These are phyloP conservation scores for Ophiocordyceps camponoti-leonardi DNA, from an alignment of 2,329 filamentous ascomycete genomes.

Conservation along the genomic window DNA sequence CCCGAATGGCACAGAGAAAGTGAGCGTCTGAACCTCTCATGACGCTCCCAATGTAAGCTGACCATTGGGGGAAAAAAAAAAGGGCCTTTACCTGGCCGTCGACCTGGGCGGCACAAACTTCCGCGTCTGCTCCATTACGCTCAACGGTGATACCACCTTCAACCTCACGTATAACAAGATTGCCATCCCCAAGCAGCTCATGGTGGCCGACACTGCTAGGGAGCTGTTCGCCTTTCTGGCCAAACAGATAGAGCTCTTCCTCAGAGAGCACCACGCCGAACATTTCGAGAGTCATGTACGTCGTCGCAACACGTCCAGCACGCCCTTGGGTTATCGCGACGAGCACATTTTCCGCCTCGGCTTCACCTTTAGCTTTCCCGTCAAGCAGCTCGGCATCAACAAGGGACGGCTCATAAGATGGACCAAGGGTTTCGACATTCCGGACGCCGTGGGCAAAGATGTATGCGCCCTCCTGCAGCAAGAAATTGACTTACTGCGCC, in stretches of 20 bases:
- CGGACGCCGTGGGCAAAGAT: conserved; percentile 86
- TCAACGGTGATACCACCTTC: conserved; percentile 92
- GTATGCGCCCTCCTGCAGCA: conserved; percentile 78
- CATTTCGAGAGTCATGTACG: conserved; percentile 59
- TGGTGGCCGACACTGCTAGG: conserved; percentile 71
- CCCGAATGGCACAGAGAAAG: conserved; percentile 95
- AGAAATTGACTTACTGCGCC: conserved; percentile 71
- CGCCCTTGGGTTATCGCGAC: conserved; percentile 41
- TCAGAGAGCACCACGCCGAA: conserved; percentile 73
- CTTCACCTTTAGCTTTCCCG: conserved; percentile 98
- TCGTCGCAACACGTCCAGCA: conserved; percentile 43
- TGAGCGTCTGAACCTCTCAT: conserved; percentile 17
- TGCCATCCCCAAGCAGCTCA: conserved; percentile 74
- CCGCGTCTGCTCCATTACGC: conserved; percentile 83
- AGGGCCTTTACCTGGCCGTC: conserved; percentile 91
- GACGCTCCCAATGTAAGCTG: neutral
- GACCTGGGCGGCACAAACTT: conserved; percentile 98
- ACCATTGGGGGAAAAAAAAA: neutral
- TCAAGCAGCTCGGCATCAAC: conserved; percentile 88
- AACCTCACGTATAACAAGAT: conserved; percentile 86
- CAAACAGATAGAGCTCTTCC: conserved; percentile 77
- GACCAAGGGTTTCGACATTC: conserved; percentile 97
- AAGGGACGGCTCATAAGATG: conserved; percentile 86
- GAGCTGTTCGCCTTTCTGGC: conserved; percentile 89
- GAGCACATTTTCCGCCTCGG: conserved; percentile 80